phyloP scores from a whole-genome alignment of 2,329 filamentous ascomycete genomes.

The Xylogone sp. region DNA sequence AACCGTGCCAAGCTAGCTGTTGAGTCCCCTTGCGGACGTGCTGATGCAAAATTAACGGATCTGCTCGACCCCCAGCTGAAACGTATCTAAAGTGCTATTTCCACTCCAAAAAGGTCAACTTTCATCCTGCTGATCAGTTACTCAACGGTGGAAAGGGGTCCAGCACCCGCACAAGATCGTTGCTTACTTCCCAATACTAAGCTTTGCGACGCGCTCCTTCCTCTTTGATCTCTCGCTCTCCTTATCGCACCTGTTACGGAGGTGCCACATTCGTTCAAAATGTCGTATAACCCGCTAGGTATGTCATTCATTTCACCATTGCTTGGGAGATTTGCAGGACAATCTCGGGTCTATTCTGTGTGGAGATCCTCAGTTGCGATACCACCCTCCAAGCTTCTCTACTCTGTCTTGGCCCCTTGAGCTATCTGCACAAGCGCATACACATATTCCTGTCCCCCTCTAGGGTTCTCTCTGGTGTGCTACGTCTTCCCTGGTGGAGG shows the following conservation, averaged over 20 bases:
- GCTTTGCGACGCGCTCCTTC: neutral
- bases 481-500: neutral
- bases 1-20: neutral
- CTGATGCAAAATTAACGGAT: neutral
- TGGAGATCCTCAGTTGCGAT: conserved; percentile 5
- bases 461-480: neutral
- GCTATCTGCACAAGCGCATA: neutral
- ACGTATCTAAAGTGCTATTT: neutral
- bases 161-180: neutral
- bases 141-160: neutral
- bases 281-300: conserved; percentile 75
- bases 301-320: conserved; percentile 34
- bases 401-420: neutral
- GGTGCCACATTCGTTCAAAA: conserved; percentile 25
- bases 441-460: neutral
- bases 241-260: neutral
- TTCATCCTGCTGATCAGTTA: neutral
- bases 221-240: neutral
- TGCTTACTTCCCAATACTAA: neutral
- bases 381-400: neutral
- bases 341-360: neutral
- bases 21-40: neutral
- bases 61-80: neutral
- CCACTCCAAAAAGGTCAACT: neutral
- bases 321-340: neutral